Evolutionary conservation across 2,329 filamentous ascomycete genomes (phyloP), one percentile per base, ranked within the genome.

Genomic region (Talaromyces sp.): DNA sequence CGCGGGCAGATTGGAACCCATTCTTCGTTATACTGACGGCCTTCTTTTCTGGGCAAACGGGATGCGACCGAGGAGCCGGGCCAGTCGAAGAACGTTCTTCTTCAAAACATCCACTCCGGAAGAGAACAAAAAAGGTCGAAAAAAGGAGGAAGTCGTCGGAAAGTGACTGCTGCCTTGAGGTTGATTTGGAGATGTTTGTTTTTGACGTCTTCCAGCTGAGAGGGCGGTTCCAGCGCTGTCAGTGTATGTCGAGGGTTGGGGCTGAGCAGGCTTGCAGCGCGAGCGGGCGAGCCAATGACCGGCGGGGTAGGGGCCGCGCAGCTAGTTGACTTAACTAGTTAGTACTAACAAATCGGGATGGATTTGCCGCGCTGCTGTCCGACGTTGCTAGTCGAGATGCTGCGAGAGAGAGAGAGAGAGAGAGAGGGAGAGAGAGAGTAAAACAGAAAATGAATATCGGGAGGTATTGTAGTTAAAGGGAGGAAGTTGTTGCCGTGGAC

Each of bases 1-100:
- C 86, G 82, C 78, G 71, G 86, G 84, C 70, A 86, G 79, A 77
- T 85, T 85, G 65, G 84, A 81, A 73, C 87, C 85, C 77, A 83
- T 82, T 67, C 70, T 76, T 73, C 63, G 67, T n/a, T 67, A 53
- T 39, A 58, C 36, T 61, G 44, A 58, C 53, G 36, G 54, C 57
- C 64, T 64, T 59, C 61, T 64, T 65, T 68, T 66, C 66, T 68
- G 66, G 68, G 66, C 69, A 61, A 67, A 68, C 62, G 62, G 55
- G 60, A 69, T 67, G 66, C 67, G 59, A 57, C 58, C 64, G 65
- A 65, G 67, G 65, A 65, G 65, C 68, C 69, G 68, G 67, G 72
- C 70, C 69, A 71, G 73, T 73, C 68, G 71, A 71, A 70, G 71
- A 72, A 72, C 22, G 44, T 25, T 19, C 17, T 47, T 19, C 22